Percentiles rank a stretch among this genome's conserved stretches.
phyloP scores from a whole-genome alignment of 805 yeast genomes.

The Wickerhamiella nectarea region DNA sequence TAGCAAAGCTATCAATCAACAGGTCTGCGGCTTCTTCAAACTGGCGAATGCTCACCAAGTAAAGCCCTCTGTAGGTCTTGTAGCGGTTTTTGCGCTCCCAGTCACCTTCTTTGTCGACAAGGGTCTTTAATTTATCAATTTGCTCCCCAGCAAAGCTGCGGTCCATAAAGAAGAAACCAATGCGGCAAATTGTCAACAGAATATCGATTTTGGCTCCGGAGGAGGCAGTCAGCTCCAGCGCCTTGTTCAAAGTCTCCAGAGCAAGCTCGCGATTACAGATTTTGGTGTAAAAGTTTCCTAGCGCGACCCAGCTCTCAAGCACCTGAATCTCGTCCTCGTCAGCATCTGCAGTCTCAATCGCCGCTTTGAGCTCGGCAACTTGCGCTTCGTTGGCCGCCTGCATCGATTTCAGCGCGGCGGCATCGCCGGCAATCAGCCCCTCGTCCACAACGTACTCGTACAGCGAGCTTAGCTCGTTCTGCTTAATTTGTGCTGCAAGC shows the following conservation, averaged over 20 bases:
- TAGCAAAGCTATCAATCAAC: constrained; percentile 81
- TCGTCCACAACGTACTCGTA: constrained; percentile 52
- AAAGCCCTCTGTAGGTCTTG: constrained; percentile 83
- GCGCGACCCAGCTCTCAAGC: constrained; percentile 57
- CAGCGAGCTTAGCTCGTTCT: constrained; percentile 66
- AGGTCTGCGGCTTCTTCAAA: constrained; percentile 75
- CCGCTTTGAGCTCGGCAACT: constrained; percentile 34
- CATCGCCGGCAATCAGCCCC: constrained; percentile 43
- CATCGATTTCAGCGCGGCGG: constrained; percentile 39
- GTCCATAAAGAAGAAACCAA: constrained; percentile 85
- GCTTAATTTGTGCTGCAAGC: constrained; percentile 41
- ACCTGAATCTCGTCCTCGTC: constrained; percentile 81
- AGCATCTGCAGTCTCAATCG: constrained; percentile 44
- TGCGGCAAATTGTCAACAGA: constrained; percentile 61
- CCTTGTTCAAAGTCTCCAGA: constrained; percentile 48
- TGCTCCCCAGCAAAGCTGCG: constrained; percentile 52
- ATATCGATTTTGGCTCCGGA: constrained; percentile 87
- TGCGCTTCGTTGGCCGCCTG: constrained; percentile 40
- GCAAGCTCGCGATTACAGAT: constrained; percentile 75
- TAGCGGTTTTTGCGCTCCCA: constrained; percentile 96
- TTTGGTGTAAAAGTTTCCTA: constrained; percentile 78
- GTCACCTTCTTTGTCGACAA: constrained; percentile 95
- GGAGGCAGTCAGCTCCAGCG: constrained; percentile 66
- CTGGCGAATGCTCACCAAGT: constrained; percentile 69
- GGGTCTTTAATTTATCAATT: constrained; percentile 54